Conservation (phyloP, 2,329 filamentous ascomycete species). For the Alternaria viburni region DNA sequence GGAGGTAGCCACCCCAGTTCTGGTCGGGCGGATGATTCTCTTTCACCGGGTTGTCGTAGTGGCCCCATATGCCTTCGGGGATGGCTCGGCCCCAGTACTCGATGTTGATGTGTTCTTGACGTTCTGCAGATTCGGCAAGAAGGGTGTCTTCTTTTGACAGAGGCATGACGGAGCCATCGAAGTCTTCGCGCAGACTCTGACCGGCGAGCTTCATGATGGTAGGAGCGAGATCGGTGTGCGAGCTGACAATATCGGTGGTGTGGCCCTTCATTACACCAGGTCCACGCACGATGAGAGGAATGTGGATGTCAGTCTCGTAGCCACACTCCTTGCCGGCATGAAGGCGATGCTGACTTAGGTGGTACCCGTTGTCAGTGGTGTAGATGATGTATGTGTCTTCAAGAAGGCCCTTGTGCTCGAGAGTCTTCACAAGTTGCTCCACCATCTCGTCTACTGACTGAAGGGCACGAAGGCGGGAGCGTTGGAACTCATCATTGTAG, state of each 20-base stretch:
- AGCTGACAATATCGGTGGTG: not conserved
- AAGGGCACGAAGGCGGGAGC: constrained; percentile 50
- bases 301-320: not conserved
- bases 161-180: not conserved
- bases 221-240: not conserved
- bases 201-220: not conserved
- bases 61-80: not conserved
- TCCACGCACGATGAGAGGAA: not conserved
- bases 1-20: not conserved
- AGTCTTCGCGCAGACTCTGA: not conserved
- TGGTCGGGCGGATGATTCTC: not conserved
- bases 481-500: not conserved
- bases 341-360: constrained; percentile 46
- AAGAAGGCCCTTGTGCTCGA: constrained; percentile 51
- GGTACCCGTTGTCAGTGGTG: constrained; percentile 47
- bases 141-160: not conserved
- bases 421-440: constrained; percentile 49
- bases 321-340: constrained; percentile 31
- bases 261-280: not conserved
- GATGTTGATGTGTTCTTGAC: not conserved
- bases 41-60: not conserved
- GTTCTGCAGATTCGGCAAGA: not conserved
- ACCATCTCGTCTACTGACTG: constrained; percentile 62
- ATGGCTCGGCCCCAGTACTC: not conserved
- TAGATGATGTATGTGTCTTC: constrained; percentile 54